Percentiles rank a stretch among this genome's conserved stretches.
phyloP scores from a whole-genome alignment of 495 filamentous ascomycete genomes.

The Pyronema omphalodes region DNA sequence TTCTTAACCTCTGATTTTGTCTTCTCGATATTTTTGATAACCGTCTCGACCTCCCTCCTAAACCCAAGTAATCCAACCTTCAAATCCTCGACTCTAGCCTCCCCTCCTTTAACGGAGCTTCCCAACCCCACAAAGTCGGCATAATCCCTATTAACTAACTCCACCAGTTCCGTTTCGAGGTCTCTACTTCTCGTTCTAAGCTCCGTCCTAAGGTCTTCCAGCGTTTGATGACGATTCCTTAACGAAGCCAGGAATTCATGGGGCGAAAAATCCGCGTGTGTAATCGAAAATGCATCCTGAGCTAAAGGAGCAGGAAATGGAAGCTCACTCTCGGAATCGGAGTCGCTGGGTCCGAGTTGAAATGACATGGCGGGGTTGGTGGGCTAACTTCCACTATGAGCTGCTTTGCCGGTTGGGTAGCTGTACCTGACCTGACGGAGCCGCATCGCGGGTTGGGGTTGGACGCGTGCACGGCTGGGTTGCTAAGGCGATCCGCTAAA shows the following conservation, averaged over 20 bases:
- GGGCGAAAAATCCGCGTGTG: constrained; percentile 46
- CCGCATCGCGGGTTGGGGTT: not conserved
- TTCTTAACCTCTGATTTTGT: constrained; percentile 35
- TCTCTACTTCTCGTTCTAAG: constrained; percentile 55
- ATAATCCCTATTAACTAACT: constrained; percentile 88
- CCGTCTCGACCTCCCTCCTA: constrained; percentile 48
- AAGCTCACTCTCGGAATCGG: constrained; percentile 16
- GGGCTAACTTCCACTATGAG: not conserved
- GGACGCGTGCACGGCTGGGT: not conserved
- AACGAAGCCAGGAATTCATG: constrained; percentile 66
- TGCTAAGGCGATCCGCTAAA: not conserved
- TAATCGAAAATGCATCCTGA: constrained; percentile 12
- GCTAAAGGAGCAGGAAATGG: constrained; percentile 22
- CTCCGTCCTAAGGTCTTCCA: constrained; percentile 81
- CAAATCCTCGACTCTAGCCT: constrained; percentile 81
- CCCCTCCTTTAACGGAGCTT: constrained; percentile 63
- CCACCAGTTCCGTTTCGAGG: constrained; percentile 67
- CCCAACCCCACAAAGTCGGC: constrained; percentile 74
- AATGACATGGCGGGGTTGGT: constrained; percentile 1
- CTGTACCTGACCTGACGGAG: not conserved
- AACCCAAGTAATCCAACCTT: constrained; percentile 75
- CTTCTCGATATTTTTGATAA: constrained; percentile 37
- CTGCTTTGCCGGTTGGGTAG: not conserved
- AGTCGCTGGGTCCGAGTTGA: constrained; percentile 2
- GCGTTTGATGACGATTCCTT: constrained; percentile 75